phyloP scores from a whole-genome alignment of 1,284 basidiomycete species.

The Cyathus pygmaeus region DNA sequence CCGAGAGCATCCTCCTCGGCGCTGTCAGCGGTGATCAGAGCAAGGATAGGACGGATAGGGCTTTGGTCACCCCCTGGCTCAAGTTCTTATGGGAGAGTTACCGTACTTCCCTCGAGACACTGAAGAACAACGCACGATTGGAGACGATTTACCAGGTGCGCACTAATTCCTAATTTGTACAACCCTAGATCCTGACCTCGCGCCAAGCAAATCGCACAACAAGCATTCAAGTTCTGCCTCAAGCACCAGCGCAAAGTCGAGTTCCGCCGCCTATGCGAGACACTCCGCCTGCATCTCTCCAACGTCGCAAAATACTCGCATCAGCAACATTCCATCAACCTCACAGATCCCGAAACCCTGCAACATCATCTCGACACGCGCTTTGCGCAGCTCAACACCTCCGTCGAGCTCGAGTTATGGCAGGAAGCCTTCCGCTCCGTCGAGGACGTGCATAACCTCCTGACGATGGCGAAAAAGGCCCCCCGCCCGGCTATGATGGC shows the following conservation, averaged over 20 bases:
- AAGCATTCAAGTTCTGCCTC: constrained; percentile 97
- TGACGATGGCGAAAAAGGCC: constrained; percentile 92
- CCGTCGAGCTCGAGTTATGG: constrained; percentile 98
- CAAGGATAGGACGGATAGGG: constrained; percentile 95
- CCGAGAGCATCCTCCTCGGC: constrained; percentile 89
- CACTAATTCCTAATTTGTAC: constrained; percentile 1
- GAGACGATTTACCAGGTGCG: constrained; percentile 94
- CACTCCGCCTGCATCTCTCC: constrained; percentile 92
- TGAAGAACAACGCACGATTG: constrained; percentile 96
- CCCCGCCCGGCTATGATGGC: constrained; percentile 98
- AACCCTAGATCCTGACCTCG: constrained; percentile 8
- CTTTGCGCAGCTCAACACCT: constrained; percentile 97
- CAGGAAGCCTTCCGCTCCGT: constrained; percentile 99
- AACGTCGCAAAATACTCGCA: constrained; percentile 97
- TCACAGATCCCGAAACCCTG: constrained; percentile 95
- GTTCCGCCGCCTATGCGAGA: constrained; percentile 97
- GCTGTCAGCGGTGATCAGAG: constrained; percentile 92
- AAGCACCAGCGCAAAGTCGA: constrained; percentile 96
- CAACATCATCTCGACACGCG: constrained; percentile 98
- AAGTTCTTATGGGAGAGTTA: constrained; percentile 99
- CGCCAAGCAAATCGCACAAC: constrained; percentile 89
- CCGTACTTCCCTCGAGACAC: constrained; percentile 93
- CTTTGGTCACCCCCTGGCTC: constrained; percentile 96
- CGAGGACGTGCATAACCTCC: constrained; percentile 97
- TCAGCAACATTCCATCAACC: constrained; percentile 97